Evolutionary conservation across 805 yeast species (phyloP), one percentile per base, ranked within the genome.

Genomic region (Candida insectorum): DNA sequence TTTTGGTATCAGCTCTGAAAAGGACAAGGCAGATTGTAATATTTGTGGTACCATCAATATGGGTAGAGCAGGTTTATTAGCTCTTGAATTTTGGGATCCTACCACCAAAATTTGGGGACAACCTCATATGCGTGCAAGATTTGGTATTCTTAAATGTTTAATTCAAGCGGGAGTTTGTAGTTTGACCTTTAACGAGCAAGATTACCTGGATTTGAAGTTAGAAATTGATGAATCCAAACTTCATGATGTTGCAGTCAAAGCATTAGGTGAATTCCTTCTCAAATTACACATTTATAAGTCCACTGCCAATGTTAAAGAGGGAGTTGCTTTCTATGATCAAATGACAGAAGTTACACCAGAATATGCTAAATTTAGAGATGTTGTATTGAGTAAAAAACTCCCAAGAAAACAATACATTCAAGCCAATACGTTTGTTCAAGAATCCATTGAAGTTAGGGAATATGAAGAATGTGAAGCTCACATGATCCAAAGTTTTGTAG

Each of bases 41-140:
- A 75, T 72, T 49, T 69, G 83, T 26, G 85, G 89, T 11, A 84
- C 79, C 45, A 62, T 86, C 43, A 79, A 76, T 44, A 87, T 87
- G 96, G 83, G 87, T 16, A 73, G 95, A 47, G 95, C 95, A 5
- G 96, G 96, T 38, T 65, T 87, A 31, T 51, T 83, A 22, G 91
- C 85, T 6, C 69, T 87, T 52, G 95, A 87, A 57, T 85, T 73
- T 55, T 87, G 94, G 87, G 95, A 87, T 57, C 95, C 95, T 24
- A 60, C 60, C 28, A 72, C 85, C 18, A 64, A 68, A 39, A 86
- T 85, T 60, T 87, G 96, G 95, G 96, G 96, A 19, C 96, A 87
- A 63, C 80, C 96, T 10, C 96, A 87, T 56, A 85, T 86, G 87
- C 95, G 86, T 63, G 96, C 95, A 3, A 71, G 96, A 58, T 87